Evolutionary conservation across 768 basidiomycete genomes (phyloP), one percentile per base, ranked within the genome.

Genomic region (Roridomyces roridus): DNA sequence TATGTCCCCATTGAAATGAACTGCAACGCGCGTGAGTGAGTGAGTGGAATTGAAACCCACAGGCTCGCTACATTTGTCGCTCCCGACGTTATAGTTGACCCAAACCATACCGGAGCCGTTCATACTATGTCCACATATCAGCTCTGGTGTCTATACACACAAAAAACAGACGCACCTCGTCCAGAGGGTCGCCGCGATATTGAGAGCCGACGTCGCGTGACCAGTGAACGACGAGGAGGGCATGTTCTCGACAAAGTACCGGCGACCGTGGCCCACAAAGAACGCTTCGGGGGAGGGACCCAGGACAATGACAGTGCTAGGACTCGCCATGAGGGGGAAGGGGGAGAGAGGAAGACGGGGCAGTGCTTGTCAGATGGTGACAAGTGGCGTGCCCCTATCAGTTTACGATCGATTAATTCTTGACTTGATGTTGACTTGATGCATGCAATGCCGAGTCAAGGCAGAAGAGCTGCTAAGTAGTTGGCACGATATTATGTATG

Each of bases 221-320:
- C 51, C 21, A 24, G 46, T 60, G 25, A 60, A 60, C 7, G 39
- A 37, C 4, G 14, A 8, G 2, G 52, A 29, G 7, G 29, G 29
- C 53, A 60, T 55, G 4, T 28, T 28, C 17, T 55, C 36, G 28
- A 56, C 39, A n/a, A 51, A 55, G 15, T 51, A 42, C 3, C 53
- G 47, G 3, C 54, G 46, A 6, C 59, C 59, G 20, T 55, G 26
- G 2, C 59, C 59, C 24, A 60, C 34, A 21, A 23, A 56, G 29
- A 51, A 60, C 18, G 59, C 36, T 1, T 55, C 43, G 1, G 53
- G 53, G 1, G 43, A 23, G n/a, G 26, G 2, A 18, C 59, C 59
- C 4, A 60, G 24, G 10, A 59, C 46, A 46, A 59, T 40, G 24
- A 59, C 10, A 2, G 37, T 48, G 48, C 17, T 45, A 5, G 51